Conservation (phyloP, 2,329 filamentous ascomycete genomes). For the Cyanodermella asteris region DNA sequence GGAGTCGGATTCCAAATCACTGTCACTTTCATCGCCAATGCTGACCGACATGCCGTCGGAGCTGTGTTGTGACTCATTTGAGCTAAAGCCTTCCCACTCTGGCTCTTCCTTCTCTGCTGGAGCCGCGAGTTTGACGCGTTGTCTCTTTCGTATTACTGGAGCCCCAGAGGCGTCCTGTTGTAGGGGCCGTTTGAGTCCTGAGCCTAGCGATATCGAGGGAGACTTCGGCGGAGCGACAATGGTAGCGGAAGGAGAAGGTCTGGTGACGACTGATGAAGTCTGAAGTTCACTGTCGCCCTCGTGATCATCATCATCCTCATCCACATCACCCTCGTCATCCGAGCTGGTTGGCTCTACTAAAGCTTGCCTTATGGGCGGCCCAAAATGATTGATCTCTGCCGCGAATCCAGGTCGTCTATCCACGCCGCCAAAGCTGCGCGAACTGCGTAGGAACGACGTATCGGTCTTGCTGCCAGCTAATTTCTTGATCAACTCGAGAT, state of each 20-base stretch:
- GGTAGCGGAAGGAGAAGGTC: too few species aligned
- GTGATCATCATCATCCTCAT: too few species aligned
- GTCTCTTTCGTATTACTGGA: constrained; percentile 62
- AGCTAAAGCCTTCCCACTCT: constrained; percentile 23
- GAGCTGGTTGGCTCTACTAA: too few species aligned
- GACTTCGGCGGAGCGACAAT: too few species aligned
- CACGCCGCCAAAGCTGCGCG: constrained; percentile 54
- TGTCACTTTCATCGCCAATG: constrained; percentile 7
- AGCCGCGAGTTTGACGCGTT: constrained; percentile 21
- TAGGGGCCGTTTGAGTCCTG: constrained; percentile 69
- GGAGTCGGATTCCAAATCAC: constrained; percentile 4
- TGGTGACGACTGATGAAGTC: too few species aligned
- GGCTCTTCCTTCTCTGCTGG: constrained; percentile 33
- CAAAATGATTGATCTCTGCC: too few species aligned
- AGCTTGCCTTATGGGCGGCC: too few species aligned
- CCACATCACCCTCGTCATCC: too few species aligned
- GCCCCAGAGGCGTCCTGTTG: constrained; percentile 58
- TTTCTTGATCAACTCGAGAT: constrained; percentile 60
- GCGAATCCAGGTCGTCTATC: too few species aligned
- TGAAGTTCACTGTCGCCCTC: too few species aligned
- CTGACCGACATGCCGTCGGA: constrained; percentile 8
- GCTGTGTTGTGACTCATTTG: constrained; percentile 17
- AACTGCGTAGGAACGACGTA: constrained; percentile 59
- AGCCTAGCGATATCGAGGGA: too few species aligned
- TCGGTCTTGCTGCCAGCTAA: constrained; percentile 61